A percentile compares a stretch with the other conserved stretches of the same genome.
phyloP scores from a whole-genome alignment of 106 monocot species.

The Platanthera guangdongensis region DNA sequence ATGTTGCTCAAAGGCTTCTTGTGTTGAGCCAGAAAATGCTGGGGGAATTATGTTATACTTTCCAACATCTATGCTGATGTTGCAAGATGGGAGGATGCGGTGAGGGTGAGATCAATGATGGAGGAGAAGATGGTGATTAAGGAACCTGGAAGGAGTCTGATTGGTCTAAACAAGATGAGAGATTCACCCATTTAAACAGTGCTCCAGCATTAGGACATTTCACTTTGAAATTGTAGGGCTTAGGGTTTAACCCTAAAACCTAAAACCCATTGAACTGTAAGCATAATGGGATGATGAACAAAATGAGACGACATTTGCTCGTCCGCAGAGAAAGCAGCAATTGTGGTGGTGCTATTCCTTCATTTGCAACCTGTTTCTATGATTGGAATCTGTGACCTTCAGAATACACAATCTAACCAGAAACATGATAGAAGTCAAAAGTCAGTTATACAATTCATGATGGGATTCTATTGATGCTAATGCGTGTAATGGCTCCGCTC shows the following conservation, averaged over 20 bases:
- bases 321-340: slow-evolving; percentile 53
- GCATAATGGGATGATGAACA: slow-evolving; percentile 67
- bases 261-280: no score
- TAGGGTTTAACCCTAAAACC: no score
- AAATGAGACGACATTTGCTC: slow-evolving; percentile 47
- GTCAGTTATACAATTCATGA: no score
- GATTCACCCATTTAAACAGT: no score
- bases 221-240: no score
- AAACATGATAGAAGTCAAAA: no score
- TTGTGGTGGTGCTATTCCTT: not conserved
- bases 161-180: slow-evolving; percentile 8
- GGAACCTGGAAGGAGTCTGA: slow-evolving; percentile 21
- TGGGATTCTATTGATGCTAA: no score
- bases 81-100: slow-evolving; percentile 57
- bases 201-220: no score
- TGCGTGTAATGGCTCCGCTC: no score
- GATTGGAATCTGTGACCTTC: no score
- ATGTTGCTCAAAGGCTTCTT: slow-evolving; percentile 40
- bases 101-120: slow-evolving; percentile 45
- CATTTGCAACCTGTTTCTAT: no score
- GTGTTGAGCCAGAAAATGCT: slow-evolving; percentile 45
- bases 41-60: slow-evolving; percentile 56
- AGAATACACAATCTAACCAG: no score
- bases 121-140: slow-evolving; percentile 24
- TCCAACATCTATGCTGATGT: slow-evolving; percentile 62